Evolutionary conservation across 345 rosid species (phyloP), one percentile per base, ranked within the genome.

Genomic region (Eucalyptus erythrocorys): DNA sequence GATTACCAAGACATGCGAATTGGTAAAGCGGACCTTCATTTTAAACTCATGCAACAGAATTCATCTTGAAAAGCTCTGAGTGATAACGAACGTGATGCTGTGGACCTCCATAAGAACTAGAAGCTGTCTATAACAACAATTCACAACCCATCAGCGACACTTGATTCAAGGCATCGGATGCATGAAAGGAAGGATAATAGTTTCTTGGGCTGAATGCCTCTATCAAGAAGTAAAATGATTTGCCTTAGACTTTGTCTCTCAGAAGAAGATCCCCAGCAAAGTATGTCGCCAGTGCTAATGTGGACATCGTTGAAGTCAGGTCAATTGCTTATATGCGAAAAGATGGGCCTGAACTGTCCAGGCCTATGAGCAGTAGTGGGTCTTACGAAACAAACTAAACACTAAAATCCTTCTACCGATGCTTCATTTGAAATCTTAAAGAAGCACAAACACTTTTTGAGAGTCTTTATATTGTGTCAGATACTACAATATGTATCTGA

Each of bases 21-120:
- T 51, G 55, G 24, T 51, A 51, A 17, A 51, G 92, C 91, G 55
- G 99, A 96, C 92, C 96, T 97, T n/a, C 96, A 98, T 48, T 89
- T 90, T 88, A 96, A 96, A 90, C 96, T 97, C 90, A 51, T 51
- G 55, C 55, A 51, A 51, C 17, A 51, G 22, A 51, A 51, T 51
- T 17, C 55, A 17, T 51, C 87, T 92, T 94, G 93, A 91, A 91
- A 85, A 90, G 86, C 91, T 89, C 92, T 88, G 86, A 94, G 90
- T 90, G 93, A 94, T 86, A 64, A 93, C 89, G 94, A 90, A 37
- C 87, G 86, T 49, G 93, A 92, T 51, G 89, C 87, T 80, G 51
- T 91, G 80, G 96, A 96, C 89, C 98, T 96, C 50, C 97, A 97
- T 68, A 93, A 93, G 55, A n/a, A n/a, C n/a, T n/a, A n/a, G n/a